phyloP scores from a whole-genome alignment of 1,284 basidiomycete species.

The Cutaneotrichosporon sp. region DNA sequence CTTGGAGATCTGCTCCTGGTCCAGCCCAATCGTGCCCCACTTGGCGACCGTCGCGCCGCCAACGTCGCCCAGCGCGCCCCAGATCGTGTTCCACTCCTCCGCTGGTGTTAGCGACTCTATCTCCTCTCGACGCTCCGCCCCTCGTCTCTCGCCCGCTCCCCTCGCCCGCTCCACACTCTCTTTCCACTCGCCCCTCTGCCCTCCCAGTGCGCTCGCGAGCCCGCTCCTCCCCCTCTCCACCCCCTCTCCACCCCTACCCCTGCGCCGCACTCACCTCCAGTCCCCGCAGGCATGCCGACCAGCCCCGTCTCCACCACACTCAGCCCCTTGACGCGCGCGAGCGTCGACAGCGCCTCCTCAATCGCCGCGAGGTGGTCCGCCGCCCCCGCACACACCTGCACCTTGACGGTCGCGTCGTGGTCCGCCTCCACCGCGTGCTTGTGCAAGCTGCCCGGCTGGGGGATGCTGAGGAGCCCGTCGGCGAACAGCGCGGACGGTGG shows the following conservation, averaged over 20 bases:
- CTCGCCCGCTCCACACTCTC: too few species aligned
- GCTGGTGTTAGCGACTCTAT: not conserved
- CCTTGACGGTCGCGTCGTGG: constrained; percentile 49
- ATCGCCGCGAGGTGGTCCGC: constrained; percentile 21
- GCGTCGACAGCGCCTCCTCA: constrained; percentile 27
- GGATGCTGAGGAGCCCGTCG: constrained; percentile 30
- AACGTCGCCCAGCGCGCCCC: constrained; percentile 4
- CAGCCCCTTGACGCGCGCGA: constrained; percentile 37
- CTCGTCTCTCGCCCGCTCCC: too few species aligned
- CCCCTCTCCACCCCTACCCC: too few species aligned
- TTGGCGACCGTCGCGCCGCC: constrained; percentile 25
- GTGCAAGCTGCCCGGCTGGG: constrained; percentile 34
- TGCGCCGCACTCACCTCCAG: constrained; percentile 18
- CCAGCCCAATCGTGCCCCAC: constrained; percentile 47
- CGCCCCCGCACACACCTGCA: constrained; percentile 35
- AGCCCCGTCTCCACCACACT: constrained; percentile 37
- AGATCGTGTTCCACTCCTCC: constrained; percentile 13
- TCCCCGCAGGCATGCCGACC: constrained; percentile 33
- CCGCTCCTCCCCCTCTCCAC: too few species aligned
- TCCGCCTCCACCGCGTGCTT: constrained; percentile 34
- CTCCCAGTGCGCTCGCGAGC: too few species aligned
- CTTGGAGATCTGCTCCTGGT: constrained; percentile 28
- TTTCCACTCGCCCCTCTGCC: too few species aligned
- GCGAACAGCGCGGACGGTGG: constrained; percentile 25
- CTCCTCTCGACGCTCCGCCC: too few species aligned